phyloP scores from a whole-genome alignment of 2,329 filamentous ascomycete genomes.

The Aureobasidium sp. region DNA sequence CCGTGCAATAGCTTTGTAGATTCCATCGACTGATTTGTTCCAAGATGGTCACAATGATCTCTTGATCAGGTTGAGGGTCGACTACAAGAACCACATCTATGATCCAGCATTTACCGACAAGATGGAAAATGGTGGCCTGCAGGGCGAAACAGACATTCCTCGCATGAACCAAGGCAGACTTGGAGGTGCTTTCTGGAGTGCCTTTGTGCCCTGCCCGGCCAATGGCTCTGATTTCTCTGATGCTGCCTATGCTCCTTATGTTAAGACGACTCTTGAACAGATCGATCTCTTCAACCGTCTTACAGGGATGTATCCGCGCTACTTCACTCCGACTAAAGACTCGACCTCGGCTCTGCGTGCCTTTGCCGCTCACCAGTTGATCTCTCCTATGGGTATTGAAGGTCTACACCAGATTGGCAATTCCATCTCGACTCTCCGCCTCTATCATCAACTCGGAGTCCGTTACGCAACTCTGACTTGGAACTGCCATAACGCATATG shows the following conservation, averaged over 20 bases:
- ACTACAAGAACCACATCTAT: conserved; percentile 73
- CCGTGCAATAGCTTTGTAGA: not conserved
- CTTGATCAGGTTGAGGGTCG: conserved; percentile 58
- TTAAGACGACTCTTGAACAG: conserved; percentile 62
- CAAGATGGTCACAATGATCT: conserved; percentile 87
- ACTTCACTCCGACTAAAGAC: conserved; percentile 58
- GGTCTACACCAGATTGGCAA: conserved; percentile 93
- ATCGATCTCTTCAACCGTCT: conserved; percentile 65
- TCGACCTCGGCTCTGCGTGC: conserved; percentile 54
- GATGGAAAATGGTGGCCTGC: conserved; percentile 63
- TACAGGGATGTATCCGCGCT: conserved; percentile 53
- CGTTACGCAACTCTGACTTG: conserved; percentile 85
- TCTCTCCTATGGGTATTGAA: conserved; percentile 74
- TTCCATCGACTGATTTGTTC: not conserved
- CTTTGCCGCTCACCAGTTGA: conserved; percentile 44
- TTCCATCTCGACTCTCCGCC: conserved; percentile 63
- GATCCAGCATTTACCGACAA: conserved; percentile 60
- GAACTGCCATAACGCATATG: conserved; percentile 86
- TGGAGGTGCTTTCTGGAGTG: conserved; percentile 90
- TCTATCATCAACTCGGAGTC: conserved; percentile 69
- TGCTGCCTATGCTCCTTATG: conserved; percentile 58
- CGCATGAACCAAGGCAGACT: conserved; percentile 62
- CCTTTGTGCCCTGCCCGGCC: conserved; percentile 67
- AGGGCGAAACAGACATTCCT: conserved; percentile 68
- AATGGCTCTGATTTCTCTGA: conserved; percentile 68